These are phyloP conservation scores for Plasmodium gonderi DNA, from an alignment of 169 alveolate species.

Conservation along the genomic window DNA sequence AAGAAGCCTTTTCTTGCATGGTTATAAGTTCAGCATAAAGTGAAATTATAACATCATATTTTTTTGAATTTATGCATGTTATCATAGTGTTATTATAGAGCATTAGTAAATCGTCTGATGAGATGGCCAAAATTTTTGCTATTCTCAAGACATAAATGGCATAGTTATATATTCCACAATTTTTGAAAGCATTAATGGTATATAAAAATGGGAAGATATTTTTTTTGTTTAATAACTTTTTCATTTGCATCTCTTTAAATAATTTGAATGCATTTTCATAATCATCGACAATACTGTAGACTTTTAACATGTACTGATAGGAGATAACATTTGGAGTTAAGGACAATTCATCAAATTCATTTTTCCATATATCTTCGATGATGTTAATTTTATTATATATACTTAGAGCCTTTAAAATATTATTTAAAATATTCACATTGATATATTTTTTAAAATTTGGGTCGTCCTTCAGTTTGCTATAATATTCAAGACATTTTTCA, in stretches of 20 bases:
- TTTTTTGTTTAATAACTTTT: constrained; percentile 39
- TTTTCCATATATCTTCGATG: constrained; percentile 61
- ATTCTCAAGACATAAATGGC: constrained; percentile 66
- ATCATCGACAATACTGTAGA: constrained; percentile 26
- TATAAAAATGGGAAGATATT: constrained; percentile 61
- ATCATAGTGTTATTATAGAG: constrained; percentile 62
- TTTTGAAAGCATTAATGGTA: constrained; percentile 44
- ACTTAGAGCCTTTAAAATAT: constrained; percentile 46
- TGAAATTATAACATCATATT: constrained; percentile 59
- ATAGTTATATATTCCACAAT: constrained; percentile 68
- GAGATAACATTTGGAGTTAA: constrained; percentile 49
- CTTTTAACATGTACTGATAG: constrained; percentile 31
- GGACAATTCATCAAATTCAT: constrained; percentile 64
- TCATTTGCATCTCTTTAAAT: constrained; percentile 74
- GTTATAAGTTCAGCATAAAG: constrained; percentile 61
- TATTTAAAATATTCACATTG: constrained; percentile 63
- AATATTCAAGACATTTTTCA: constrained; percentile 50
- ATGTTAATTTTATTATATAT: constrained; percentile 48
- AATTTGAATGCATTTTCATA: constrained; percentile 68
- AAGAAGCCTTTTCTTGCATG: constrained; percentile 37
- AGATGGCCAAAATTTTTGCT: constrained; percentile 19
- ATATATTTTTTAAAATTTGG: constrained; percentile 61
- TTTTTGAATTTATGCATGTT: constrained; percentile 35
- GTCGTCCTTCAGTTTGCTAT: constrained; percentile 48
- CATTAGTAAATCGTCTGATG: constrained; percentile 21